A percentile compares a stretch with the other conserved stretches of the same genome.
phyloP scores from a whole-genome alignment of 2,329 filamentous ascomycete genomes.

The Pseudopyrenochaeta lycopersici region DNA sequence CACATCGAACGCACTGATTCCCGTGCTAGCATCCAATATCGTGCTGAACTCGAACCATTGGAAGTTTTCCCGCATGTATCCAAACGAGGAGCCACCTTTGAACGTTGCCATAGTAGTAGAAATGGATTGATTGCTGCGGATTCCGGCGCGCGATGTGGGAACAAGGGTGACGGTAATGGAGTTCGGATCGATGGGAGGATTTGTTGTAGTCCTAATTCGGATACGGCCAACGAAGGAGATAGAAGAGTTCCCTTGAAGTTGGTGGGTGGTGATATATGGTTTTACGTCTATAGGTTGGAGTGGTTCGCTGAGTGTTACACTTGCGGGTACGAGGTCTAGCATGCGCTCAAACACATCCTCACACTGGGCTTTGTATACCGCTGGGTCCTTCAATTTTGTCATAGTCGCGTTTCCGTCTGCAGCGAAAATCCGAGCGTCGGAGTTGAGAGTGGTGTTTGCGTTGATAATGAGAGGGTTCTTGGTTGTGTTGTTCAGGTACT shows the following conservation, averaged over 20 bases:
- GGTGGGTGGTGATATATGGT: conserved; percentile 24
- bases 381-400: conserved; percentile 29
- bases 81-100: conserved; percentile 2
- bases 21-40: conserved; percentile 2
- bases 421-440: conserved; percentile 44
- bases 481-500: conserved; percentile 43
- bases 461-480: conserved; percentile 36
- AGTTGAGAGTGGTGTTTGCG: conserved; percentile 39
- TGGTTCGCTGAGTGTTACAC: conserved; percentile 27
- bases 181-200: conserved; percentile 8
- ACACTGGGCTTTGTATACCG: conserved; percentile 28
- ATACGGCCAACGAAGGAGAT: conserved; percentile 25
- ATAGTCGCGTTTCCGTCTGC: conserved; percentile 44
- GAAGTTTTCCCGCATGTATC: conserved; percentile 10
- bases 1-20: conserved; percentile 12
- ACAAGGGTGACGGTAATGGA: conserved; percentile 8
- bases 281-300: conserved; percentile 23
- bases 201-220: conserved; percentile 21
- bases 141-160: conserved; percentile 4
- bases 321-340: conserved; percentile 30
- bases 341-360: conserved; percentile 26
- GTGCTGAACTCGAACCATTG: conserved; percentile 14
- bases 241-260: conserved; percentile 14
- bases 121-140: neutral
- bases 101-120: neutral